Conservation (phyloP, 495 filamentous ascomycete species). For the Penicillium simplicissimum region DNA sequence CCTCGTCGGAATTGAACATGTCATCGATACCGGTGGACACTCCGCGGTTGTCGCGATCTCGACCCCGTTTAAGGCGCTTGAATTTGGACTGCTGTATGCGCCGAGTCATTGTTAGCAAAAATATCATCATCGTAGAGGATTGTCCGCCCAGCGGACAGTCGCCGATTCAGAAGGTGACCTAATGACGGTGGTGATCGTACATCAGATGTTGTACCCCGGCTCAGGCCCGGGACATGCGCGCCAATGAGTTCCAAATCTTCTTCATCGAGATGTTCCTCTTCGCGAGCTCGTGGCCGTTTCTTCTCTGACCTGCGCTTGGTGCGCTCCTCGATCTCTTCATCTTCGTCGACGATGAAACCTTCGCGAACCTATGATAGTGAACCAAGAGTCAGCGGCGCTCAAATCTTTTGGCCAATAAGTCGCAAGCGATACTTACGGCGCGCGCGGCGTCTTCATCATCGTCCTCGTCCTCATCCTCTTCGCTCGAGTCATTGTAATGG, state of each 20-base stretch:
- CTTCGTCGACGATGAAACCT: constrained; percentile 95
- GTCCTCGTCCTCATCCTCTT: constrained; percentile 96
- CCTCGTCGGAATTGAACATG: constrained; percentile 91
- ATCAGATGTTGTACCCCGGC: constrained; percentile 62
- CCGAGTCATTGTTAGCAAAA: constrained; percentile 11
- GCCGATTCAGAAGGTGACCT: not conserved
- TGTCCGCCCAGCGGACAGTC: not conserved
- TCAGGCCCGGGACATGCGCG: constrained; percentile 68
- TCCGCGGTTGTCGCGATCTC: constrained; percentile 62
- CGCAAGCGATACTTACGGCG: constrained; percentile 38
- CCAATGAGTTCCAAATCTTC: constrained; percentile 96
- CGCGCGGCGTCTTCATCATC: constrained; percentile 80
- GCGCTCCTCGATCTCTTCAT: constrained; percentile 74
- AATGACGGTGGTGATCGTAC: constrained; percentile 42
- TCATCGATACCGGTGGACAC: constrained; percentile 74
- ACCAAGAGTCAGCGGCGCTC: not conserved
- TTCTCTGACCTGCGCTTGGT: constrained; percentile 60
- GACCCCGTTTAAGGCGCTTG: constrained; percentile 91
- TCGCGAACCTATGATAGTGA: constrained; percentile 65
- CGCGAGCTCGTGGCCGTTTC: constrained; percentile 54
- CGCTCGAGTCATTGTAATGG: constrained; percentile 77
- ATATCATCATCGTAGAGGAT: constrained; percentile 1
- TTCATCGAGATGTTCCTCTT: constrained; percentile 88
- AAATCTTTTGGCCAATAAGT: not conserved
- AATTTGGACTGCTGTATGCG: constrained; percentile 67